Conservation (phyloP, 371 early-diverging fungal genomes). For the Mucor saturninus region DNA sequence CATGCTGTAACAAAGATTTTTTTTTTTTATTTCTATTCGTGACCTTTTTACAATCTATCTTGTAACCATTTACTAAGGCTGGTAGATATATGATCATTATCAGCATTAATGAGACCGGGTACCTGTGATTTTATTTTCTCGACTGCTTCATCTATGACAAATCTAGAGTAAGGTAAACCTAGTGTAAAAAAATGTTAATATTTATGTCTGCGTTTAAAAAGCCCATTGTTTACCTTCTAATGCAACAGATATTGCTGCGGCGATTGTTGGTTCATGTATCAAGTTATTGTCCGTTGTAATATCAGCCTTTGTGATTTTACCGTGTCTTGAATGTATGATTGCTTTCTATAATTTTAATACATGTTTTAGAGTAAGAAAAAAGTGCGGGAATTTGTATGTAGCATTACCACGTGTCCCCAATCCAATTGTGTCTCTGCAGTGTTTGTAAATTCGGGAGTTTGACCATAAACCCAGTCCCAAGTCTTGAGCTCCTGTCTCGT, state of each 20-base stretch:
- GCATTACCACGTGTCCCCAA: conserved; percentile 67
- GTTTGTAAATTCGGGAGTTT: conserved; percentile 91
- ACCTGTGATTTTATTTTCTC: conserved; percentile 48
- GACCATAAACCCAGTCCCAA: conserved; percentile 93
- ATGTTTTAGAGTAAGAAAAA: conserved; percentile 1
- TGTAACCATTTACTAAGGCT: conserved; percentile 38
- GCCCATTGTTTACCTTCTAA: conserved; percentile 38
- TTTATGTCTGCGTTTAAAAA: neutral
- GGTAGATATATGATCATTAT: conserved; percentile 34
- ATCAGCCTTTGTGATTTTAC: conserved; percentile 44
- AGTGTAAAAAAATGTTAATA: conserved; percentile 5
- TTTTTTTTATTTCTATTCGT: neutral
- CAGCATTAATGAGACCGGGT: conserved; percentile 44
- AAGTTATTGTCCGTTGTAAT: conserved; percentile 31
- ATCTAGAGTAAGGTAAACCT: conserved; percentile 54
- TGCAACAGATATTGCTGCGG: conserved; percentile 45
- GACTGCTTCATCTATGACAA: conserved; percentile 75
- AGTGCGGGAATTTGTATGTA: conserved; percentile 5
- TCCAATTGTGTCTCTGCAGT: conserved; percentile 52
- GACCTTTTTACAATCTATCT: conserved; percentile 18
- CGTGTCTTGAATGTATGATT: conserved; percentile 41
- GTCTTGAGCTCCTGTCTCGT: conserved; percentile 55
- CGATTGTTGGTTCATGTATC: conserved; percentile 41
- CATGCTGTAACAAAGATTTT: conserved; percentile 2
- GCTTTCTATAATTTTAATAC: conserved; percentile 23